Evolutionary conservation across 495 filamentous ascomycete genomes (phyloP), one percentile per base, ranked within the genome.

Genomic region (Hyphodiscus hymeniophilus): DNA sequence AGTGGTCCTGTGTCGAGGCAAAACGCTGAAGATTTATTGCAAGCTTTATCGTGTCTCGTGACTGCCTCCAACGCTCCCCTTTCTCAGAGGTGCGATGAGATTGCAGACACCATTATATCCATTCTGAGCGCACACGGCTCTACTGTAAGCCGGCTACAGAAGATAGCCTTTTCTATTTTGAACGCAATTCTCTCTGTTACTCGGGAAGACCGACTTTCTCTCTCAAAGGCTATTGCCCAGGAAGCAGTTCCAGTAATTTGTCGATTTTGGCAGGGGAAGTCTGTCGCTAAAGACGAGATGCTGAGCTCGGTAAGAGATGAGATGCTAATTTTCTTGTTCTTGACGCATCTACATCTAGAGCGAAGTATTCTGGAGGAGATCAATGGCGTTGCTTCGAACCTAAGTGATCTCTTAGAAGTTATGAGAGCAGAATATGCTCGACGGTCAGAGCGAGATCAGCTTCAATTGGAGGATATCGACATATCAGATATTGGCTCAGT

Each of bases 401-500:
- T 81, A 10, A 71, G 82, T 54, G 73, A 72, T 10, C 63, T 92
- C 17, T 48, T 74, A 34, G 76, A 84, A 38, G 69, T 73, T 16
- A 57, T 95, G 20, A 78, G 79, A 61, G 71, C 68, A 6, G 89
- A 94, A 51, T 94, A 94, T 63, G 72, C 74, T 22, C 77, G 65
- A 48, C 76, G 89, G 52, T 66, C 79, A 21, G 82, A 84, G 38
- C 81, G 80, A 44, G 79, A 85, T 20, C 72, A 81, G n/a, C 63
- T 94, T 13, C 83, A 89, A 49, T 65, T 87, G 16, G 86, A 89
- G 52, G 87, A 94, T 49, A 58, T 86, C 16, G 63, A 74, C 11
- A 85, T 89, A 62, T 48, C 63, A 55, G 58, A 66, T 50, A 55
- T 66, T 46, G 62, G 56, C 30, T 46, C 50, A 2, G 59, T 67